phyloP scores from a whole-genome alignment of 2,329 filamentous ascomycete species.

The Tolypocladium amazonense region DNA sequence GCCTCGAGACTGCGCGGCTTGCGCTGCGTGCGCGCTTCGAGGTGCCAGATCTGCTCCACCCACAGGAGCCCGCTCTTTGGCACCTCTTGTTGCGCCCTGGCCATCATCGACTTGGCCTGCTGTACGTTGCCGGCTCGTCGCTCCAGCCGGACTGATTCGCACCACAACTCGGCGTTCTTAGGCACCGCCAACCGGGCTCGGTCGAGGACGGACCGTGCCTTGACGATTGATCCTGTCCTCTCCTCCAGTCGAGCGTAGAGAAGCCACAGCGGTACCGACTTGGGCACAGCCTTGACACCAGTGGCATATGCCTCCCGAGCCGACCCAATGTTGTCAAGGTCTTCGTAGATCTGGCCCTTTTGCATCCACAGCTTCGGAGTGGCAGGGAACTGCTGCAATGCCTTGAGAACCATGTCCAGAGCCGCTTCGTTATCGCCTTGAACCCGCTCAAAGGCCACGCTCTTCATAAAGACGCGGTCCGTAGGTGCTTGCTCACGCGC shows the following conservation, averaged over 20 bases:
- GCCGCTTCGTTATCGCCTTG: constrained; percentile 69
- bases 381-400: constrained; percentile 74
- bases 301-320: constrained; percentile 84
- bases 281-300: constrained; percentile 77
- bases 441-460: constrained; percentile 84
- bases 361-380: constrained; percentile 94
- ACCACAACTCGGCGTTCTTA: constrained; percentile 77
- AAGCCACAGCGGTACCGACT: constrained; percentile 80
- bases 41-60: constrained; percentile 90
- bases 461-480: constrained; percentile 95
- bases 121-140: constrained; percentile 71
- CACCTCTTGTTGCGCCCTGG: constrained; percentile 82
- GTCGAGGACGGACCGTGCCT: constrained; percentile 88
- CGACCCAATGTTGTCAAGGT: constrained; percentile 65
- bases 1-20: constrained; percentile 87
- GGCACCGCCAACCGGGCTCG: constrained; percentile 80
- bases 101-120: constrained; percentile 89
- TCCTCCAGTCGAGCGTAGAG: constrained; percentile 85
- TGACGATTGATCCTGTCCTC: constrained; percentile 70
- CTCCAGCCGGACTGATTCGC: constrained; percentile 88
- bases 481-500: constrained; percentile 85
- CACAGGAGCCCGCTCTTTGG: constrained; percentile 81
- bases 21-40: constrained; percentile 83
- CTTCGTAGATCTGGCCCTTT: constrained; percentile 95
- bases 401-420: constrained; percentile 78